Percentiles rank a stretch among this genome's conserved stretches.
phyloP scores from a whole-genome alignment of 306 rosid genomes.

The Fragaria nilgerrensis region DNA sequence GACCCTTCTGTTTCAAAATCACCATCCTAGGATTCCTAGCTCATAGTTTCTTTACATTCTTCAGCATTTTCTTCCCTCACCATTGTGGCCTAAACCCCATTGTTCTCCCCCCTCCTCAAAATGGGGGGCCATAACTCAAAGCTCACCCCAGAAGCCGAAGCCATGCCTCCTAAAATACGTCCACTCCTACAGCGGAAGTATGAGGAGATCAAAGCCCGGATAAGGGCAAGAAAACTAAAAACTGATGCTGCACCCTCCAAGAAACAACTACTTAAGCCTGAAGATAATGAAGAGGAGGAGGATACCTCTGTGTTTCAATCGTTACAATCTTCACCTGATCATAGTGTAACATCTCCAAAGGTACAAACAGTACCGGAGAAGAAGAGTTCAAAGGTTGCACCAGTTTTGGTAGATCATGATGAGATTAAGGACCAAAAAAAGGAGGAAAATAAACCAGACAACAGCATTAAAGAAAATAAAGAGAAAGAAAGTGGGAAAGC shows the following conservation, averaged over 20 bases:
- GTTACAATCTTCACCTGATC: conserved; percentile 5
- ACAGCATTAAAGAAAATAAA: background rate
- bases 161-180: conserved; percentile 30
- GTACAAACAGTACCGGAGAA: conserved; percentile 6
- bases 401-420: background rate
- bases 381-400: background rate
- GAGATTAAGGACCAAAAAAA: background rate
- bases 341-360: conserved; percentile 10
- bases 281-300: conserved; percentile 19
- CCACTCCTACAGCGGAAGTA: conserved; percentile 24
- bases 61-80: background rate
- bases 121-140: conserved; percentile 68
- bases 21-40: background rate
- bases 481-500: background rate
- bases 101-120: conserved; percentile 20
- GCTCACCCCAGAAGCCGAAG: conserved; percentile 34
- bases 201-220: conserved; percentile 37
- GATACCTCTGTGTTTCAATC: conserved; percentile 5
- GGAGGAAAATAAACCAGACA: background rate
- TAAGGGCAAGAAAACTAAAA: conserved; percentile 4
- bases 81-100: conserved; percentile 5
- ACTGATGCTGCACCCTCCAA: conserved; percentile 31
- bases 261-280: conserved; percentile 43
- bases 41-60: conserved; percentile 10
- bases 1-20: conserved; percentile 21